phyloP scores from a whole-genome alignment of 2,329 filamentous ascomycete species.

The Passalora sequoiae region DNA sequence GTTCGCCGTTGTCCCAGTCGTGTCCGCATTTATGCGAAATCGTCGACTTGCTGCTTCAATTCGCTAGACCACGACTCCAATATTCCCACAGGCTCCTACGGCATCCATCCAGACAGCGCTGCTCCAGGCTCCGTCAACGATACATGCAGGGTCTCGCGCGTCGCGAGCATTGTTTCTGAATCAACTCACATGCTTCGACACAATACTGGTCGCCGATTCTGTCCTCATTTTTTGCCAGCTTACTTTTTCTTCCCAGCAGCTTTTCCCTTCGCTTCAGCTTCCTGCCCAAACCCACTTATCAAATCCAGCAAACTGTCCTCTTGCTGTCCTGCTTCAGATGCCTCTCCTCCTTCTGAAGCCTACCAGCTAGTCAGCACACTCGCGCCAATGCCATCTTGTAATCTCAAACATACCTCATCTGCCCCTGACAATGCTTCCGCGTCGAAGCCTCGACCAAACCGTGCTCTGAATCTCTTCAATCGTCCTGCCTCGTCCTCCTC shows the following conservation, averaged over 20 bases:
- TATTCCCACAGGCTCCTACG: no score
- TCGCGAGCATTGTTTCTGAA: no score
- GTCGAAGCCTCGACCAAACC: conserved; percentile 84
- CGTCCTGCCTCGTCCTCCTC: conserved; percentile 94
- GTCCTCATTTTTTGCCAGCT: conserved; percentile 35
- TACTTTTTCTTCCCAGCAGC: conserved; percentile 39
- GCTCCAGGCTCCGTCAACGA: no score
- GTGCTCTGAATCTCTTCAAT: conserved; percentile 75
- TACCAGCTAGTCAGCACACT: conserved; percentile 23
- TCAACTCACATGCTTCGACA: no score
- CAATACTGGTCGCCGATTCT: no score
- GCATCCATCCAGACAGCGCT: no score
- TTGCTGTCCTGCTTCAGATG: conserved; percentile 36
- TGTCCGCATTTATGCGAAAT: no score
- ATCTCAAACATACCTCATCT: conserved; percentile 24
- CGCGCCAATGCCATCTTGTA: not conserved
- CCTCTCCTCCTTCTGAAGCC: conserved; percentile 48
- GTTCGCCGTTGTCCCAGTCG: no score
- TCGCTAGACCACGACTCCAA: no score
- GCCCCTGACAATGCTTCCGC: conserved; percentile 37
- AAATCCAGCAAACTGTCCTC: conserved; percentile 55
- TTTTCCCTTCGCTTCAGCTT: conserved; percentile 38
- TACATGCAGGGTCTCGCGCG: no score
- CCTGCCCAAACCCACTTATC: conserved; percentile 45
- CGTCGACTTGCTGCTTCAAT: no score